Conservation (phyloP, 768 basidiomycete species). For the Lanmaoa rubissima region DNA sequence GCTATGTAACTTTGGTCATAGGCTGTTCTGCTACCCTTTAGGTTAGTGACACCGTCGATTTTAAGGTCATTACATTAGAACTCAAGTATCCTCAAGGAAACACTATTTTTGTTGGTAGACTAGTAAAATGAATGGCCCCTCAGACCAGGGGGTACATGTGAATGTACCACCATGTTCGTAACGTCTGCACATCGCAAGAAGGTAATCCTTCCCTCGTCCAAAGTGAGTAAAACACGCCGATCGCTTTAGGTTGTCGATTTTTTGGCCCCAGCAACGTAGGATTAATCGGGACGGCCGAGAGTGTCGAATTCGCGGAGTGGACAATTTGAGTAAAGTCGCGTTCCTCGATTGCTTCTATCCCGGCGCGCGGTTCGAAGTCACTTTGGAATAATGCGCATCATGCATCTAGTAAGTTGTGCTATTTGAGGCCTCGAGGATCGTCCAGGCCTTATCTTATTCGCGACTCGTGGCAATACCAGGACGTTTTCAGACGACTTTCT, state of each 20-base stretch:
- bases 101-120: conserved; percentile 11
- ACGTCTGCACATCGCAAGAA: not conserved
- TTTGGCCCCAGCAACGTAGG: not conserved
- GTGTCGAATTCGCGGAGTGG: conserved; percentile 21
- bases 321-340: conserved; percentile 9
- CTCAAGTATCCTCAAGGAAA: conserved; percentile 16
- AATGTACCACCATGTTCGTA: not conserved
- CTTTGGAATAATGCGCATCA: not conserved
- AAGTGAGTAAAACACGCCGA: not conserved
- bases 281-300: conserved; percentile 6
- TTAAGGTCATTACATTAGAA: conserved; percentile 23
- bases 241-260: not conserved
- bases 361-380: not conserved
- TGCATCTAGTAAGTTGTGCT: not conserved
- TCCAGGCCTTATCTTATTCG: not conserved
- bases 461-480: not conserved
- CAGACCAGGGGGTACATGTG: not conserved
- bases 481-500: not conserved
- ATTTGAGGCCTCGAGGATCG: not conserved
- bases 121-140: conserved; percentile 1
- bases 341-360: conserved; percentile 8
- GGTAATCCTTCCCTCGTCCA: not conserved
- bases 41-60: conserved; percentile 15
- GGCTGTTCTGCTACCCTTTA: conserved; percentile 15
- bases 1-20: conserved; percentile 25